A percentile compares a stretch with the other conserved stretches of the same genome.
Conservation (phyloP, 1,284 basidiomycete species). For the Polyporus tsugae region DNA sequence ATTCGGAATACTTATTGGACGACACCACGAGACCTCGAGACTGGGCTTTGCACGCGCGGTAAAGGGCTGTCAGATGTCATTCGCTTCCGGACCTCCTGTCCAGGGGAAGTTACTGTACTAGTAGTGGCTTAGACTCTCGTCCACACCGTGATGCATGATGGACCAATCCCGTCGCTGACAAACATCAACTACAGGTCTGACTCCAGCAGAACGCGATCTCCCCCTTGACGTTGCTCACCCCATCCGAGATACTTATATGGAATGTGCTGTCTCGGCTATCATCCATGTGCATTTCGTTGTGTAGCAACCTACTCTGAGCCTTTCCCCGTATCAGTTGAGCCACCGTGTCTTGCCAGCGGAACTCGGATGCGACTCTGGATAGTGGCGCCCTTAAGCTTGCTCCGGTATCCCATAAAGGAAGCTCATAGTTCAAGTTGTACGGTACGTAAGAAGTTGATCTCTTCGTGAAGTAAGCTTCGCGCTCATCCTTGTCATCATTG, state of each 20-base stretch:
- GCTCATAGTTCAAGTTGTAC: not conserved
- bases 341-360: not conserved
- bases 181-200: not conserved
- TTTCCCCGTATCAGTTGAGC: not conserved
- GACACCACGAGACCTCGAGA: not conserved
- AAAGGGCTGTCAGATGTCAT: not conserved
- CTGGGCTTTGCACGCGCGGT: not conserved
- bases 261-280: not conserved
- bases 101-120: not conserved
- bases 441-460: not conserved
- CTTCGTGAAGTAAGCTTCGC: not conserved
- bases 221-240: not conserved
- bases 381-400: not conserved
- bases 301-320: not conserved
- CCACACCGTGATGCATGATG: not conserved
- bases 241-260: not conserved
- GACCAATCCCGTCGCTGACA: not conserved
- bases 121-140: not conserved
- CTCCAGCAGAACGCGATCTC: not conserved
- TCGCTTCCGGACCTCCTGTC: constrained; percentile 1
- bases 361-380: not conserved
- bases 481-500: not conserved
- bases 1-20: not conserved
- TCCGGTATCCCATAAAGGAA: not conserved
- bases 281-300: not conserved